A percentile compares a stretch with the other conserved stretches of the same genome.
Conservation (phyloP, 345 rosid species). For the Sapria himalayana region DNA sequence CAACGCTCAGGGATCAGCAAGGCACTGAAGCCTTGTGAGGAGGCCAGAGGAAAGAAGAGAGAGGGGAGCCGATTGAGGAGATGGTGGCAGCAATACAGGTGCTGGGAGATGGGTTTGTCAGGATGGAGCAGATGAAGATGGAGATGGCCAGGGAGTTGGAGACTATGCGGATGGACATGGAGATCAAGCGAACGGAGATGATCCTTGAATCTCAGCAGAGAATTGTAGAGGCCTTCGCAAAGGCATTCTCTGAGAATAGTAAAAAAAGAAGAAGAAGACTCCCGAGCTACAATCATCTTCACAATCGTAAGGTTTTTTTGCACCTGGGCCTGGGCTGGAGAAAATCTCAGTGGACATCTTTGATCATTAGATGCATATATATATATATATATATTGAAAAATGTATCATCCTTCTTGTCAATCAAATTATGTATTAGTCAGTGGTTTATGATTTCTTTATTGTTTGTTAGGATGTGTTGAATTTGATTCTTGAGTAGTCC, state of each 20-base stretch:
- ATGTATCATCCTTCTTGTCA: too few species aligned
- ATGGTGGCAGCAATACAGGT: conserved; percentile 64
- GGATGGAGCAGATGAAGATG: conserved; percentile 81
- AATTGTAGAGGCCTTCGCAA: conserved; percentile 56
- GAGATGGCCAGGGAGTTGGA: conserved; percentile 81
- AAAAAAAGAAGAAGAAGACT: conserved; percentile 14
- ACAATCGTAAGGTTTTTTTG: too few species aligned
- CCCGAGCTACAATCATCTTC: too few species aligned
- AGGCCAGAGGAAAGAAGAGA: conserved; percentile 12
- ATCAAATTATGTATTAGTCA: too few species aligned
- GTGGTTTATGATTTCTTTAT: too few species aligned
- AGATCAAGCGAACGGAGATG: conserved; percentile 79
- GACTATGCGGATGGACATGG: conserved; percentile 73
- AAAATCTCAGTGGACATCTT: too few species aligned
- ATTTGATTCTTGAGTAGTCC: too few species aligned
- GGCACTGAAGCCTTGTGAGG: conserved; percentile 11
- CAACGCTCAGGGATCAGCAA: too few species aligned
- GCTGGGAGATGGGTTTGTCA: conserved; percentile 70
- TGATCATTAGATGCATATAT: too few species aligned
- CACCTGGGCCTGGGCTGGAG: too few species aligned
- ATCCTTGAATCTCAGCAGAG: conserved; percentile 67
- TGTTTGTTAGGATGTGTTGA: too few species aligned
- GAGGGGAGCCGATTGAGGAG: conserved; percentile 36
- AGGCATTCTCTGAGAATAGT: conserved; percentile 36
- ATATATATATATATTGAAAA: too few species aligned